Conservation (phyloP, 2,329 filamentous ascomycete species). For the Pseudopithomyces chartarum region DNA sequence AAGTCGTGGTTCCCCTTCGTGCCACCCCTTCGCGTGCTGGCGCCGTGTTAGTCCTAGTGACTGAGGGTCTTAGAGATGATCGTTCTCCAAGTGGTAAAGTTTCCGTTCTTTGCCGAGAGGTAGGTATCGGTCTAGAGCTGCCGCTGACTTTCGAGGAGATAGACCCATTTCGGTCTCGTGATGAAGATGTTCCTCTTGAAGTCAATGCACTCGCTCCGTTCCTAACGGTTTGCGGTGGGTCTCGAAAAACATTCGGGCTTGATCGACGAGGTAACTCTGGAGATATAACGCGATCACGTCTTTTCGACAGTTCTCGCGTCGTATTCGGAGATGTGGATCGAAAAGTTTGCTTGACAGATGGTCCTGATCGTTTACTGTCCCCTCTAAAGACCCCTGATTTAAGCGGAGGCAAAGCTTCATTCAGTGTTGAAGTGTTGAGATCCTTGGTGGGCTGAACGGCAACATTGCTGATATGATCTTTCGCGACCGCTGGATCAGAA, state of each 20-base stretch:
- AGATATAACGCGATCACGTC: neutral
- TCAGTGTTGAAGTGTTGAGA: neutral
- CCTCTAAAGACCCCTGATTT: neutral
- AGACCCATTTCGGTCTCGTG: neutral
- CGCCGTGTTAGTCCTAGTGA: slow-evolving; percentile 12
- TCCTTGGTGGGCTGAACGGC: neutral
- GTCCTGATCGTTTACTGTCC: neutral
- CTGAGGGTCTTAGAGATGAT: slow-evolving; percentile 8
- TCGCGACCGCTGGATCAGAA: slow-evolving; percentile 1
- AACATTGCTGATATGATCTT: neutral
- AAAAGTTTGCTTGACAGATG: neutral
- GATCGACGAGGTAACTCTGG: neutral
- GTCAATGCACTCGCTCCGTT: neutral
- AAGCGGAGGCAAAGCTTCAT: neutral
- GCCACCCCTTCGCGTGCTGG: slow-evolving; percentile 1
- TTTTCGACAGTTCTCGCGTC: neutral
- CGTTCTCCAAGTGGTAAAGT: neutral
- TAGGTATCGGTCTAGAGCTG: slow-evolving; percentile 9
- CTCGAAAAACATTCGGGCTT: neutral
- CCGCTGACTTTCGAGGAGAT: neutral
- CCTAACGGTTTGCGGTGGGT: neutral
- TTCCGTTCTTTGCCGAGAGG: neutral
- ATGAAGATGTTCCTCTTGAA: neutral
- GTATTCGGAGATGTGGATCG: neutral
- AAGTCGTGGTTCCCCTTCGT: slow-evolving; percentile 30